Evolutionary conservation across 2,329 filamentous ascomycete species (phyloP), one percentile per base, ranked within the genome.

Genomic region (Phoma sp.): DNA sequence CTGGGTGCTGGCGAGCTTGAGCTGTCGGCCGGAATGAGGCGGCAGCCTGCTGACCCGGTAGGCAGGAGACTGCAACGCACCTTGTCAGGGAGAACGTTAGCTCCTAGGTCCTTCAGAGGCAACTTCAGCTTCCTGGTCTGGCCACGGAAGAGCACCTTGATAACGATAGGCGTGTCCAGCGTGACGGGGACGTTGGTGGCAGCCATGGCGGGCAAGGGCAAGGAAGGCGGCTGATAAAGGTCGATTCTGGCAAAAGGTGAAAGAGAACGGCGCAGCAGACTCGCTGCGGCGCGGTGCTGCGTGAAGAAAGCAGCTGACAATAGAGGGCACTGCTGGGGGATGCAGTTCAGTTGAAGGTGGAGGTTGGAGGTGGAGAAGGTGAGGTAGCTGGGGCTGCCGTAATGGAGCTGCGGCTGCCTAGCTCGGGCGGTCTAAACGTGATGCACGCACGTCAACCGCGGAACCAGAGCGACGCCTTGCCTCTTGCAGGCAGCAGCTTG

Each of bases 81-180:
- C 86, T 93, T 96, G 68, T 86, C 81, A 66, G 93, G 91, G 35
- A 99, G 85, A 41, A 86, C 82, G 60, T 80, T 81, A 44, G 89
- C 86, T 59, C 86, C 86, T 52, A 98, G 87, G 65, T 98, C 93
- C 72, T 88, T 87, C 70, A 98, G 84, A 51, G 91, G 89, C 61
- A 98, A 83, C 83, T 96, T 97, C 80, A 96, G 90, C 67, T 92
- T 89, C 69, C 89, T 87, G 68, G 87, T 89, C 68, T 78, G 80
- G 55, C 90, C 90, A 70, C 92, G 86, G 70, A 89, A 86, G 69
- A 86, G 84, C 71, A 96, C 83, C 81, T 98, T 98, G 79, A 97
- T 81, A 62, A 89, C 91, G 77, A 98, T 89, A 61, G 85, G 80
- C 47, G 89, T 91, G 59, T 92, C 89, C 51, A 86, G 83, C 47